Conservation (phyloP, 352 stramenopile genomes). For the Globisporangium heterothallicum region DNA sequence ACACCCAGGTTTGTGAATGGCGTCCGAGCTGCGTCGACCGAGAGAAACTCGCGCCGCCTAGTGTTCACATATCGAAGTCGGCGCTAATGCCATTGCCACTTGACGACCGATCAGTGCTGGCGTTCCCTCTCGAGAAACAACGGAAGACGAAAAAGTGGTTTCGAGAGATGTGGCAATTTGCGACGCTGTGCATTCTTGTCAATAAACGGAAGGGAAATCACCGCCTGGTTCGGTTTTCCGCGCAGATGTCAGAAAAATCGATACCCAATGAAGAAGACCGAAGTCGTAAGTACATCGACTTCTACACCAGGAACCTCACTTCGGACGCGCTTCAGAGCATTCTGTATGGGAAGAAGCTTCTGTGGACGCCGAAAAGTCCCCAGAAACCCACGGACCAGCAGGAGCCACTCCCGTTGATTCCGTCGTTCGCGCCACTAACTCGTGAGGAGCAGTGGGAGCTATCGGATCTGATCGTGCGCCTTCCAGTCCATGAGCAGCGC, state of each 20-base stretch:
- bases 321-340: conserved; percentile 33
- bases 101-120: conserved; percentile 7
- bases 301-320: conserved; percentile 54
- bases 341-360: conserved; percentile 30
- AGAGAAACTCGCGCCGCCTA: conserved; percentile 26
- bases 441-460: conserved; percentile 54
- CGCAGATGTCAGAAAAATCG: neutral
- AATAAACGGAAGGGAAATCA: conserved; percentile 18
- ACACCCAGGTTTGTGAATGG: conserved; percentile 24
- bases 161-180: conserved; percentile 67
- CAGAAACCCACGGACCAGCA: conserved; percentile 8
- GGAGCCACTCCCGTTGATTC: conserved; percentile 14
- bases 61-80: conserved; percentile 22
- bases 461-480: conserved; percentile 50
- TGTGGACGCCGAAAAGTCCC: conserved; percentile 16
- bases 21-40: conserved; percentile 52
- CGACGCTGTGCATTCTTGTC: conserved; percentile 40
- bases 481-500: conserved; percentile 45
- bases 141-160: conserved; percentile 39
- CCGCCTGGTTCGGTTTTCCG: conserved; percentile 7
- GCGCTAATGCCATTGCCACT: conserved; percentile 32
- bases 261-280: conserved; percentile 6
- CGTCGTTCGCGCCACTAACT: conserved; percentile 26
- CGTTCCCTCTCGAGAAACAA: conserved; percentile 22
- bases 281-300: conserved; percentile 31